phyloP scores from a whole-genome alignment of 441 rosid species.

The Pelargonium fulgidum region DNA sequence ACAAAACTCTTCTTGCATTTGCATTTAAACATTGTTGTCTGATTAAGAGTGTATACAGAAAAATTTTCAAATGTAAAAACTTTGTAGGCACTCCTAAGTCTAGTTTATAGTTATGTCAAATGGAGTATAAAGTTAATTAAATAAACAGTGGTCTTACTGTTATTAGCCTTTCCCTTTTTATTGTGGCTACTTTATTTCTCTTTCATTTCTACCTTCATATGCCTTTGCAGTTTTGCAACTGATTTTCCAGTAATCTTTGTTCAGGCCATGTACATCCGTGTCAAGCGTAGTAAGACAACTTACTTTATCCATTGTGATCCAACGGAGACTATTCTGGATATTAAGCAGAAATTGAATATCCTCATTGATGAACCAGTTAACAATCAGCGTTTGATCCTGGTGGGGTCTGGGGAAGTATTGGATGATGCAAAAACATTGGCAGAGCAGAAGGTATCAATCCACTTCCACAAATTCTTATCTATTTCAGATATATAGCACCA shows the following conservation, averaged over 20 bases:
- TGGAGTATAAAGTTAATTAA: neutral
- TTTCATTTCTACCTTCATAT: neutral
- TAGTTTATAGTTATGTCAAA: neutral
- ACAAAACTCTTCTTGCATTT: neutral
- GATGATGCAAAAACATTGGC: constrained; percentile 84
- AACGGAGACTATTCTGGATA: constrained; percentile 61
- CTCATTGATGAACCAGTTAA: constrained; percentile 61
- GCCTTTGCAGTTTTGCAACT: constrained; percentile 8
- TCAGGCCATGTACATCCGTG: constrained; percentile 84
- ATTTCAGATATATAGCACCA: neutral
- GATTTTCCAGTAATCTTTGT: constrained; percentile 5
- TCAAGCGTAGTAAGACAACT: constrained; percentile 74
- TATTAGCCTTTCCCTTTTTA: neutral
- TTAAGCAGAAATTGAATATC: constrained; percentile 64
- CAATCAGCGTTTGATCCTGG: constrained; percentile 62
- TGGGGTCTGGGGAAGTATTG: constrained; percentile 55
- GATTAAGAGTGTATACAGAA: neutral
- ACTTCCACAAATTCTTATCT: neutral
- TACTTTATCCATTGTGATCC: constrained; percentile 80
- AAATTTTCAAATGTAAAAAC: neutral
- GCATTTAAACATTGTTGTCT: neutral
- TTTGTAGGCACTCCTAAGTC: neutral
- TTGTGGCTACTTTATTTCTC: neutral
- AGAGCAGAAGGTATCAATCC: constrained; percentile 56
- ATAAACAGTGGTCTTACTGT: neutral